Percentiles rank a stretch among this genome's conserved stretches.
phyloP scores from a whole-genome alignment of 768 basidiomycete species.

The Lactarius indigo region DNA sequence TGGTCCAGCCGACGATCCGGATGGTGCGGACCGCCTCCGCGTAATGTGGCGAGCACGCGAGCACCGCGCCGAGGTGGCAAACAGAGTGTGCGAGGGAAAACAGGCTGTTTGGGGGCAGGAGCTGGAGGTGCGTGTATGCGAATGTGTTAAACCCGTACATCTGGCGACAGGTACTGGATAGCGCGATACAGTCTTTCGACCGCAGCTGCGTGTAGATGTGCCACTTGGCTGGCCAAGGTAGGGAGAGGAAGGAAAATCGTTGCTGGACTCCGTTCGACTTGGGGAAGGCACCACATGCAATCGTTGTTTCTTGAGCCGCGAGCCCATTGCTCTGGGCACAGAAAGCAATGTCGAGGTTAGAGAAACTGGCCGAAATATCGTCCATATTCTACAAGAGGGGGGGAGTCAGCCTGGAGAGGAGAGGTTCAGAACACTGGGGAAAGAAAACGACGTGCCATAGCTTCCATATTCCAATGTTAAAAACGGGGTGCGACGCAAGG shows the following conservation, averaged over 20 bases:
- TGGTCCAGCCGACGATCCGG: conserved; percentile 6
- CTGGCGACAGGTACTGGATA: conserved; percentile 14
- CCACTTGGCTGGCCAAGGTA: conserved; percentile 10
- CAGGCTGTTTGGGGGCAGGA: conserved; percentile 16
- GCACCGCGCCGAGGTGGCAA: background rate
- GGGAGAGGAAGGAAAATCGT: conserved; percentile 1
- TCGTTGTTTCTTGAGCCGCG: background rate
- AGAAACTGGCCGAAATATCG: background rate
- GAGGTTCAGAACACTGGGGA: background rate
- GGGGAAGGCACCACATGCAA: background rate
- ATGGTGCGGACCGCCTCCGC: conserved; percentile 12
- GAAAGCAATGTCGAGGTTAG: conserved; percentile 3
- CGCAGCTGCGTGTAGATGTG: conserved; percentile 1
- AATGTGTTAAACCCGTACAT: conserved; percentile 16
- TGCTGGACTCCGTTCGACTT: background rate
- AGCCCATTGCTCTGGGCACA: background rate
- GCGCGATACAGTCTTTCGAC: conserved; percentile 13
- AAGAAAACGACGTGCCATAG: conserved; percentile 7
- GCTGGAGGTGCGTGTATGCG: conserved; percentile 15
- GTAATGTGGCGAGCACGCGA: conserved; percentile 10
- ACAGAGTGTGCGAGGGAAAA: conserved; percentile 11
- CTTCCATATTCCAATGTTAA: background rate
- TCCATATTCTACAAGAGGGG: conserved; percentile 9
- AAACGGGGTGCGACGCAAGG: background rate
- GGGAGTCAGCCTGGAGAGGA: background rate